Percentiles rank a stretch among this genome's conserved stretches.
These are phyloP conservation scores for Barbatosphaeria neglecta DNA, from an alignment of 495 filamentous ascomycete species.

Conservation along the genomic window DNA sequence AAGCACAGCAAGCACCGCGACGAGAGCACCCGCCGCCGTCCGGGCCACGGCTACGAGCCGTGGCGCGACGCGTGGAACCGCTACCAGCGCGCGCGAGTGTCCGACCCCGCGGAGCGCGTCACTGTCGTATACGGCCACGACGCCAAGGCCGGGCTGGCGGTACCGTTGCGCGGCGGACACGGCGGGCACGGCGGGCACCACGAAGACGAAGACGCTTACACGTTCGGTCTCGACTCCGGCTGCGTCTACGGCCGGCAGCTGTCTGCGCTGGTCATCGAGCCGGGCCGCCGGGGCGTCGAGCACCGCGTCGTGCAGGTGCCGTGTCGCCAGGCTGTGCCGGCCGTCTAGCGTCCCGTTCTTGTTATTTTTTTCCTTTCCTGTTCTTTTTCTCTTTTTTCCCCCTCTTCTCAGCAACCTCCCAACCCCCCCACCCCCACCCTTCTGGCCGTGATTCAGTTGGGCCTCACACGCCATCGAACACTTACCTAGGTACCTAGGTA, in stretches of 20 bases:
- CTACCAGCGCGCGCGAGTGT: constrained; percentile 14
- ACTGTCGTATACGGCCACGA: constrained; percentile 84
- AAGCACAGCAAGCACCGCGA: constrained; percentile 14
- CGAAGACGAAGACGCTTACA: constrained; percentile 37
- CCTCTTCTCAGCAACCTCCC: not conserved
- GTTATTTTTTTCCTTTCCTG: not conserved
- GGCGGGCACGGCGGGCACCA: too few species aligned
- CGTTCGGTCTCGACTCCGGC: constrained; percentile 73
- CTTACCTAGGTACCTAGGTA: too few species aligned
- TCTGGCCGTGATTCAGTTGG: too few species aligned
- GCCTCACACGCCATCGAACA: too few species aligned
- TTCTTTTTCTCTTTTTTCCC: not conserved
- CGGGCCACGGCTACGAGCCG: constrained; percentile 41
- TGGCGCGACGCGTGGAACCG: constrained; percentile 55
- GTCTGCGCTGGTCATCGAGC: constrained; percentile 64
- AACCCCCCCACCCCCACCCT: too few species aligned
- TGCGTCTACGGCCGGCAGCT: constrained; percentile 65
- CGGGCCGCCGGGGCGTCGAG: constrained; percentile 8
- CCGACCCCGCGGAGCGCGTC: constrained; percentile 9
- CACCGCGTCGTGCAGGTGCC: constrained; percentile 20
- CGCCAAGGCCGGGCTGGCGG: constrained; percentile 54
- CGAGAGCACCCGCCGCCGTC: constrained; percentile 18
- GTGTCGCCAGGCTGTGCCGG: constrained; percentile 4
- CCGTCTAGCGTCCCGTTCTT: not conserved
- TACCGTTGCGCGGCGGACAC: too few species aligned